Percentiles rank a stretch among this genome's conserved stretches.
Evolutionary conservation across 1,284 basidiomycete species (phyloP).

Genomic region (Volvariella surrecta): DNA sequence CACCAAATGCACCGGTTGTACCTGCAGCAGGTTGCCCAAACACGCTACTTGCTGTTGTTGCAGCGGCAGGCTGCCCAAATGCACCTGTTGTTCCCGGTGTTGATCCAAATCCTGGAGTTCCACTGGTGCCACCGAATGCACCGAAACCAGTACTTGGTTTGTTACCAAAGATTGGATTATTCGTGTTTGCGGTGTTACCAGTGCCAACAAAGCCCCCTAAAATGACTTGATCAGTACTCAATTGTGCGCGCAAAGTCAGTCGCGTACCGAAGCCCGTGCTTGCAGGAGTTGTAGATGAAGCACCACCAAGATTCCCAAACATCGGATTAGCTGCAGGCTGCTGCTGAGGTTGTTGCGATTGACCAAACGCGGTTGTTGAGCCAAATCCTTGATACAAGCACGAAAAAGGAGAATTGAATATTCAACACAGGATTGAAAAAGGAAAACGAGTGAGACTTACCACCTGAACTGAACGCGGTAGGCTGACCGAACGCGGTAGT

Average conservation of each 20-base stretch:
- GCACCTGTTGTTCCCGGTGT: slow-evolving; percentile 6
- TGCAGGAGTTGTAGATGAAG: slow-evolving; percentile 25
- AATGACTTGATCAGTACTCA: slow-evolving; percentile 1
- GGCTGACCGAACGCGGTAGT: slow-evolving; percentile 39
- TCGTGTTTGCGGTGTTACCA: not conserved
- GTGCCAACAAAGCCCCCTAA: slow-evolving; percentile 56
- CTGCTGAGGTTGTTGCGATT: slow-evolving; percentile 40
- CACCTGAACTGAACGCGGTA: slow-evolving; percentile 30
- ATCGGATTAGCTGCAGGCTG: slow-evolving; percentile 69
- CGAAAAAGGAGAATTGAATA: not conserved
- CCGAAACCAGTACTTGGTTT: not conserved
- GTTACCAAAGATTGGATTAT: not conserved
- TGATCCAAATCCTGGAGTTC: slow-evolving; percentile 34
- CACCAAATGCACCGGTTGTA: slow-evolving; percentile 30
- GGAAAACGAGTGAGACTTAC: slow-evolving; percentile 4
- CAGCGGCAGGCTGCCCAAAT: slow-evolving; percentile 22
- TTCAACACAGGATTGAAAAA: not conserved
- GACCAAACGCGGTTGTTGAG: slow-evolving; percentile 30
- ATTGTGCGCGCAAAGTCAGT: slow-evolving; percentile 13
- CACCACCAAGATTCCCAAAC: slow-evolving; percentile 53
- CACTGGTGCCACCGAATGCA: slow-evolving; percentile 18
- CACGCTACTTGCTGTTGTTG: slow-evolving; percentile 16
- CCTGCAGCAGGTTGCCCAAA: slow-evolving; percentile 18
- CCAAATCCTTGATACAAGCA: slow-evolving; percentile 9
- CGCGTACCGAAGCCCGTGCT: slow-evolving; percentile 35